Evolutionary conservation across 495 filamentous ascomycete genomes (phyloP).

Genomic region (Glonium stellatum): DNA sequence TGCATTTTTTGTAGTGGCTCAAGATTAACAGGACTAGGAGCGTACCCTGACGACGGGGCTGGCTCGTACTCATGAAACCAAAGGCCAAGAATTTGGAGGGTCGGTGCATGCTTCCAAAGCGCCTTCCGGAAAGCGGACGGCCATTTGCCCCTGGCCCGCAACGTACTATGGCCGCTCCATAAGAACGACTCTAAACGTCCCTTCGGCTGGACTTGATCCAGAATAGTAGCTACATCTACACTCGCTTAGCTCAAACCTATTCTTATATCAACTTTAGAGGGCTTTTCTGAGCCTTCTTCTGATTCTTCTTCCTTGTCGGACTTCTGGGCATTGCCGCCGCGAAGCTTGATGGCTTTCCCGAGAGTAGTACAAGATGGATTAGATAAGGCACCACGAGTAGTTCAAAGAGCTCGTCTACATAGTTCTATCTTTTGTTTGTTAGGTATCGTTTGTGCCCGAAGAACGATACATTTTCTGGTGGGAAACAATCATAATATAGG

Average conservation of each 20-base stretch:
- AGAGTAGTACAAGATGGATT: background rate
- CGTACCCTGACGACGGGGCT: background rate
- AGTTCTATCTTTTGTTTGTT: background rate
- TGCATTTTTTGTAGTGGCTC: constrained; percentile 1
- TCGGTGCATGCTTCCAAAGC: constrained; percentile 10
- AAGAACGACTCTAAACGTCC: background rate
- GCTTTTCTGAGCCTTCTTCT: no score
- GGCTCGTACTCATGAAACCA: constrained; percentile 18
- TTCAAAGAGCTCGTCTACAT: background rate
- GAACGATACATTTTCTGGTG: background rate
- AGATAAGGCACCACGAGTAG: background rate
- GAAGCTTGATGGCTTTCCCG: background rate
- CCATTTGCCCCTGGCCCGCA: constrained; percentile 1
- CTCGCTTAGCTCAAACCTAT: background rate
- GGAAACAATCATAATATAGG: background rate
- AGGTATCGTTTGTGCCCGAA: background rate
- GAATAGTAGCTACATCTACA: background rate
- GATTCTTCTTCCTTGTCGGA: background rate
- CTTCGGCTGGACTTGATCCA: background rate
- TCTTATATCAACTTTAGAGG: background rate
- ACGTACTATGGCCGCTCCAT: background rate
- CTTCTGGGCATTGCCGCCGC: background rate
- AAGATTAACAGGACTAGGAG: constrained; percentile 3
- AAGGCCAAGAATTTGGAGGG: constrained; percentile 5
- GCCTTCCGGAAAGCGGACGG: constrained; percentile 13